Conservation (phyloP, 768 basidiomycete genomes). For the Mycena floridula region DNA sequence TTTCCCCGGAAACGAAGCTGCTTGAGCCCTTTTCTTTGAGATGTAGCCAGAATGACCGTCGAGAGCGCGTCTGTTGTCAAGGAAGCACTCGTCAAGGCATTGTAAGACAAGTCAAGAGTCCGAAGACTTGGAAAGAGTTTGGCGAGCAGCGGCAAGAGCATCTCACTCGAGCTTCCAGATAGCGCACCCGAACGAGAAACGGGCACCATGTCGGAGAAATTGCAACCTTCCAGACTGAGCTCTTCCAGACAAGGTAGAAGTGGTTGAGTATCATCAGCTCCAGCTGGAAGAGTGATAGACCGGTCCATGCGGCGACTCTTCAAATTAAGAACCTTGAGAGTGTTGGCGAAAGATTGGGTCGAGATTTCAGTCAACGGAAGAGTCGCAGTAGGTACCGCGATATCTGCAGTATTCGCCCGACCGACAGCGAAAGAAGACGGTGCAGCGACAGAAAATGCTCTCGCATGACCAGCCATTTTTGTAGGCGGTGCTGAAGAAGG, state of each 20-base stretch:
- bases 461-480: slow-evolving; percentile 43
- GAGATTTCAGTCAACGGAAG: slow-evolving; percentile 62
- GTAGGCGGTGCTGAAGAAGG: slow-evolving; percentile 54
- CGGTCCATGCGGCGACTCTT: slow-evolving; percentile 63
- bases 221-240: slow-evolving; percentile 68
- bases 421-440: slow-evolving; percentile 10
- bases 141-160: slow-evolving; percentile 51
- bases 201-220: slow-evolving; percentile 52
- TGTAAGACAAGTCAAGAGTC: slow-evolving; percentile 73
- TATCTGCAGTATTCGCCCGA: slow-evolving; percentile 20
- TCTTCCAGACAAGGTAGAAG: slow-evolving; percentile 69
- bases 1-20: slow-evolving; percentile 70
- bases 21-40: slow-evolving; percentile 47
- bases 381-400: slow-evolving; percentile 59
- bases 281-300: slow-evolving; percentile 48
- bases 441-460: slow-evolving; percentile 53
- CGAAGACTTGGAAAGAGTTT: slow-evolving; percentile 65
- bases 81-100: slow-evolving; percentile 50
- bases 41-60: slow-evolving; percentile 43
- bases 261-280: slow-evolving; percentile 22
- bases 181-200: slow-evolving; percentile 27
- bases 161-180: slow-evolving; percentile 38
- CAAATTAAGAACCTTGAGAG: slow-evolving; percentile 53
- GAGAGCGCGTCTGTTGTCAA: slow-evolving; percentile 43
- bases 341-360: slow-evolving; percentile 51